phyloP scores from a whole-genome alignment of 139 green algal genomes.

The Closterium sp. region DNA sequence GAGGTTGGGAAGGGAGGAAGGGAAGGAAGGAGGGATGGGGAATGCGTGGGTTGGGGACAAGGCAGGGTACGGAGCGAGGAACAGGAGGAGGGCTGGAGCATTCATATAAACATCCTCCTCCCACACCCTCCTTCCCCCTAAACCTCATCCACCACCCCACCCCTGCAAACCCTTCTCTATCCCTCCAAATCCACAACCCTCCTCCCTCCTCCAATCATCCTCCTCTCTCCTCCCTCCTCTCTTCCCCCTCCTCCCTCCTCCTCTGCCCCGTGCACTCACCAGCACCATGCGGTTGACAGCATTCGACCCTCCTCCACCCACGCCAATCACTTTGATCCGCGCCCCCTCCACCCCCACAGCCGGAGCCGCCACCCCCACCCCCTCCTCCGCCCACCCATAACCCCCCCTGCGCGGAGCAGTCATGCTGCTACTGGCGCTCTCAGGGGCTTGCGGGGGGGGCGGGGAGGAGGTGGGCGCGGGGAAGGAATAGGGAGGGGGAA shows the following conservation, averaged over 20 bases:
- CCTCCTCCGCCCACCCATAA: background rate
- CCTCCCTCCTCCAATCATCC: background rate
- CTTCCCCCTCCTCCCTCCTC: background rate
- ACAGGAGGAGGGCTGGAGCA: background rate
- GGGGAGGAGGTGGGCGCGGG: background rate
- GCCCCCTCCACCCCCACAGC: slow-evolving; percentile 5
- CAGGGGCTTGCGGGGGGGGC: background rate
- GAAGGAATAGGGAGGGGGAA: background rate
- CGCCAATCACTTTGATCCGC: slow-evolving; percentile 60
- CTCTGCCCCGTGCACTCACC: slow-evolving; percentile 3
- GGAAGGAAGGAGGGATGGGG: background rate
- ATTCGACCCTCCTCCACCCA: slow-evolving; percentile 89
- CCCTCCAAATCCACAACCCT: background rate
- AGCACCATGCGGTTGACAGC: slow-evolving; percentile 92
- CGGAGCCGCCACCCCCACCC: background rate
- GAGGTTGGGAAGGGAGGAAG: too few relatives aligned
- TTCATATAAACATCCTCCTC: background rate
- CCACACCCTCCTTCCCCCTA: background rate
- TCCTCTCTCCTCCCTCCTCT: background rate
- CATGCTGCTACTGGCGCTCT: background rate
- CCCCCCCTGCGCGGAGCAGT: background rate
- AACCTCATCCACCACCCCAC: background rate
- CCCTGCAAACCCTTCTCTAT: background rate
- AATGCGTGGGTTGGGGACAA: background rate
- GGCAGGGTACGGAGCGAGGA: background rate